Evolutionary conservation across 768 basidiomycete genomes (phyloP), one percentile per base, ranked within the genome.

Genomic region (Auriculariales sp.): DNA sequence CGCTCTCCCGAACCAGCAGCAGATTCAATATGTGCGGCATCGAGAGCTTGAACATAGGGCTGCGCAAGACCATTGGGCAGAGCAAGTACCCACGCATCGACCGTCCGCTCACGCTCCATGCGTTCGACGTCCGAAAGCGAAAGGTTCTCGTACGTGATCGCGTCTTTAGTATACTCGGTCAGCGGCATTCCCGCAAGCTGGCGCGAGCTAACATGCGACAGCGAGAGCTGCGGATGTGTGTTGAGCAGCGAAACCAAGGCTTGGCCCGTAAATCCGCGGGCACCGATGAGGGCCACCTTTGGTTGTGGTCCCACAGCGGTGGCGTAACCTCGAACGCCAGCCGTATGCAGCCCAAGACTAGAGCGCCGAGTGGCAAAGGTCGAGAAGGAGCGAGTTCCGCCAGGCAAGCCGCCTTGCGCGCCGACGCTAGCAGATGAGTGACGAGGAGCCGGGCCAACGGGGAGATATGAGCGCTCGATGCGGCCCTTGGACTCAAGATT

Each of bases 71-170:
- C 95, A 56, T 98, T 99, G n/a, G 95, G 95, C 45, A 99, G 74
- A 2, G 95, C 95, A 87, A 97, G 93, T 48, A 98, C 79, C 94
- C 95, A 99, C 7, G 91, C 94, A 61, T 99, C 94, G 15, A 99
- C 90, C 59, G 84, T 85, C 7, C 85, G 82, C 46, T 78, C 70
- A 66, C 81, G 80, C 66, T 97, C 95, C 82, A 99, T 85, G 61
- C 67, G 70, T 62, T 88, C 81, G 9, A 97, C 85, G 56, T 95
- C 87, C 51, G 71, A 68, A 9, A 72, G 62, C 0, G 81, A 82
- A 14, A 99, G 72, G 65, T 94, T 89, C 52, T 79, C 77, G 68
- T 95, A 97, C 14, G 62, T 73, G 44, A 98, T 64, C 1, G 71
- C 49, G 0, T 74, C 64, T 64, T 94, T 94, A 54, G 77, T 77